These are phyloP conservation scores for Kokia cookei DNA, from an alignment of 441 rosid genomes.

Conservation along the genomic window DNA sequence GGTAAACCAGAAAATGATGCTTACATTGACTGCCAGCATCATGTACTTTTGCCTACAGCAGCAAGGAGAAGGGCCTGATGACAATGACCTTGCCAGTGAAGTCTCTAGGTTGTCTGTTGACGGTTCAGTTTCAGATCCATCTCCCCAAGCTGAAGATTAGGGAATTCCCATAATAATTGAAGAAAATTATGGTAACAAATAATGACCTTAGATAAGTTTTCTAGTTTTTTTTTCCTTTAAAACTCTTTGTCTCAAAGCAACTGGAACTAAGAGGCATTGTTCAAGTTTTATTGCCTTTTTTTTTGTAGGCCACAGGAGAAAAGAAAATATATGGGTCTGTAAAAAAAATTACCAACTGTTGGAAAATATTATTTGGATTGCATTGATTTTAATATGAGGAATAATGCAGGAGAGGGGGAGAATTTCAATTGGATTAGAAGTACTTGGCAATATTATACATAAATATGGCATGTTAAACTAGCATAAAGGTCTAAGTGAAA, in stretches of 20 bases:
- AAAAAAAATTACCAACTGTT: neutral
- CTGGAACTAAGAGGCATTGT: neutral
- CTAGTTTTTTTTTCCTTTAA: neutral
- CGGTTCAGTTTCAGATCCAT: conserved; percentile 25
- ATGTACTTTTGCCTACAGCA: conserved; percentile 92
- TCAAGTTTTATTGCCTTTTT: neutral
- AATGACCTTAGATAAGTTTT: neutral
- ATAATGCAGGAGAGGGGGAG: neutral
- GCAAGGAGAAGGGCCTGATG: conserved; percentile 34
- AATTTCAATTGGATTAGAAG: neutral
- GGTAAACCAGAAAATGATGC: conserved; percentile 97
- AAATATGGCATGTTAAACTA: too few species aligned
- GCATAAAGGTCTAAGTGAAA: too few species aligned
- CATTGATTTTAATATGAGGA: neutral
- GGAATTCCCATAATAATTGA: neutral
- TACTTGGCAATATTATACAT: too few species aligned
- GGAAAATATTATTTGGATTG: conserved; percentile 11
- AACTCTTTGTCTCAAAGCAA: neutral
- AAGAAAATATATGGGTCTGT: neutral
- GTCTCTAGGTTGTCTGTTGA: conserved; percentile 34
- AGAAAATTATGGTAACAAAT: neutral
- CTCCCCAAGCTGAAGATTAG: neutral
- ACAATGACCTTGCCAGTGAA: conserved; percentile 30
- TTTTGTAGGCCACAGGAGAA: conserved; percentile 2
- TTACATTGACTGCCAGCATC: conserved; percentile 78